Base-by-base conservation (phyloP, 805 yeast genomes). In the Barnettozyma sp. region DNA sequence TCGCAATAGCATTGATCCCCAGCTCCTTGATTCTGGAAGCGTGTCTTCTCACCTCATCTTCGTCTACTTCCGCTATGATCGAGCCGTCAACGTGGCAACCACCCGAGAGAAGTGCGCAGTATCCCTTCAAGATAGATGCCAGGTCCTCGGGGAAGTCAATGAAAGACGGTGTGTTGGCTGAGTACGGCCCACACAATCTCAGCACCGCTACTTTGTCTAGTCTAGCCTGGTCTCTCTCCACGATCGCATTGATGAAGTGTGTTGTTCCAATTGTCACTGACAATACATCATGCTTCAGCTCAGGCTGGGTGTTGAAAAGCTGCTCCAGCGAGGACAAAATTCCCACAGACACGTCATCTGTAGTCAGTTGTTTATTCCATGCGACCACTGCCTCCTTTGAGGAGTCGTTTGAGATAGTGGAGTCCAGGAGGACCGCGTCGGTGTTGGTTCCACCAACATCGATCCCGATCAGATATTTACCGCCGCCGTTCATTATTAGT, bases 401-500 rank as follows among this genome's bases (percentile, higher is more conserved):
- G 2, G 42, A n/a, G n/a, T n/a, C n/a, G n/a, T n/a, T 30, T 13
- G 56, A 37, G 10, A 37, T 27, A 6, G 54, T 30, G 1, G 73
- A 68, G 35, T 68, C 66, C 7, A 69, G 39, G 17, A 70, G 48
- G 22, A 69, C 74, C 16, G 68, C 58, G 47, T 70, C 74, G 1
- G 73, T 66, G 53, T 68, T 68, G 24, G 74, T 70, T 12, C 74
- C 74, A 17, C 75, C 75, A 28, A 70, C 73, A 46, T 70, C 75
- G 14, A 70, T 65, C 17, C 74, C 76, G 23, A 69, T 60, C 7
- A 64, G 42, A 25, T 46, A 44, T n/a, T 39, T 39, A 1, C 45
- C 23, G 45, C 43, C 43, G 8, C 10, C 11, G 18, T 25, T 25
- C 14, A 6, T 25, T n/a, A n/a, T n/a, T n/a, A n/a, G n/a, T n/a